Conservation (phyloP, 1,284 basidiomycete genomes). For the Ustanciosporium gigantosporum region DNA sequence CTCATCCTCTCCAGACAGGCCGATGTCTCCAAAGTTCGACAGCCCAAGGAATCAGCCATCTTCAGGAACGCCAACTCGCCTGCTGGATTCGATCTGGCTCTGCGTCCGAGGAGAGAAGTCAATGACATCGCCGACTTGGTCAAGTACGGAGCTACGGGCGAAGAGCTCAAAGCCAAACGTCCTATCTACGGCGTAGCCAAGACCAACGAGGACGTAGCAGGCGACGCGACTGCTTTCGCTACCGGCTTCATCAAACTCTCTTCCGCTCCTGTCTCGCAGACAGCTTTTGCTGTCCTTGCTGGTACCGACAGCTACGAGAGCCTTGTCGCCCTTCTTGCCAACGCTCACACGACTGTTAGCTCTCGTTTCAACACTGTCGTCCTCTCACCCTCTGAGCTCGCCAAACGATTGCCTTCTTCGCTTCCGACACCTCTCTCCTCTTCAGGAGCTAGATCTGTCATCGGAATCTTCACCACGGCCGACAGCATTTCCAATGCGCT, state of each 20-base stretch:
- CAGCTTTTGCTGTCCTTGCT: slow-evolving; percentile 26
- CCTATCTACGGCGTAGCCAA: slow-evolving; percentile 27
- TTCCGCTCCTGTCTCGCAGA: slow-evolving; percentile 16
- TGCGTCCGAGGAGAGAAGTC: slow-evolving; percentile 38
- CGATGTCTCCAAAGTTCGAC: slow-evolving; percentile 50
- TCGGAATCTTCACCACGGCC: slow-evolving; percentile 40
- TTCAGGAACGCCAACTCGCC: slow-evolving; percentile 59
- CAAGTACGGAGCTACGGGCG: slow-evolving; percentile 24
- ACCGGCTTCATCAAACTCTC: slow-evolving; percentile 40
- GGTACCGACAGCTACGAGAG: slow-evolving; percentile 28
- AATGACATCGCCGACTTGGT: slow-evolving; percentile 44
- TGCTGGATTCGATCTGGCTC: slow-evolving; percentile 53
- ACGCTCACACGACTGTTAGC: slow-evolving; percentile 24
- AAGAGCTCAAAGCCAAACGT: slow-evolving; percentile 11
- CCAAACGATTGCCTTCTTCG: slow-evolving; percentile 1
- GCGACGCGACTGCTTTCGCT: slow-evolving; percentile 39
- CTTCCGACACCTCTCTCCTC: slow-evolving; percentile 12
- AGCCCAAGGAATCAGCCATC: slow-evolving; percentile 49
- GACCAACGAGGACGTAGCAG: slow-evolving; percentile 31
- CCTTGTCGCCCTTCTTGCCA: slow-evolving; percentile 36
- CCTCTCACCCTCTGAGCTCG: slow-evolving; percentile 17
- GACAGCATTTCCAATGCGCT: slow-evolving; percentile 20
- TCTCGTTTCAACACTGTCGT: slow-evolving; percentile 33
- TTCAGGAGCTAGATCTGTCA: slow-evolving; percentile 15
- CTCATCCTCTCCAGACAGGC: slow-evolving; percentile 56